Percentiles rank a stretch among this genome's conserved stretches.
Evolutionary conservation across 345 rosid species (phyloP).

Genomic region (Boechera retrofracta): DNA sequence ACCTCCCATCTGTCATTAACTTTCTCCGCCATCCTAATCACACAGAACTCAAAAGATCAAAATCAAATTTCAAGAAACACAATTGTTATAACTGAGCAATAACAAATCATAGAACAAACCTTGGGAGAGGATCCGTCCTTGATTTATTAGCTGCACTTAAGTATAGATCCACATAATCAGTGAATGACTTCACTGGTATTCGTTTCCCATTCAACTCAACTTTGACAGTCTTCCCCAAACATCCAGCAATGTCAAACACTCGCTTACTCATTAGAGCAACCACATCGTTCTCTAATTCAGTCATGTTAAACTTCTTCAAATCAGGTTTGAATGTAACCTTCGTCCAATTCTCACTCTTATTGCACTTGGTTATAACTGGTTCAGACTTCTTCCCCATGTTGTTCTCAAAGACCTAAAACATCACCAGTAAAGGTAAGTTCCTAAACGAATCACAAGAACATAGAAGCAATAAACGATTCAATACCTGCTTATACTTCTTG

Average conservation of each 20-base stretch:
- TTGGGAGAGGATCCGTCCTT: constrained; percentile 52
- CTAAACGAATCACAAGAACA: background rate
- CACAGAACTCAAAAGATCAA: constrained; percentile 15
- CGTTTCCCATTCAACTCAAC: constrained; percentile 83
- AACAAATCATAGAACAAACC: constrained; percentile 47
- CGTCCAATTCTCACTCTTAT: constrained; percentile 84
- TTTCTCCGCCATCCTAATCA: constrained; percentile 66
- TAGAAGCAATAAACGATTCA: background rate
- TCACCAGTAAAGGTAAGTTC: background rate
- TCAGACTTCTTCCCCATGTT: constrained; percentile 91
- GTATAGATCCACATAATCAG: constrained; percentile 79
- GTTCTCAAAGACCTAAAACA: constrained; percentile 71
- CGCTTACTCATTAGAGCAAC: constrained; percentile 92
- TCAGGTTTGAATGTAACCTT: constrained; percentile 91
- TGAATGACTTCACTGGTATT: constrained; percentile 76
- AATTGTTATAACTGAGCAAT: background rate
- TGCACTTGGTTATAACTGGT: constrained; percentile 75
- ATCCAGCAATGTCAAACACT: constrained; percentile 91
- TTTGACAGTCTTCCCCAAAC: constrained; percentile 90
- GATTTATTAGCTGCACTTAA: constrained; percentile 56
- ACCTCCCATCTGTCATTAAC: constrained; percentile 93
- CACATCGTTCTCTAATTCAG: constrained; percentile 82
- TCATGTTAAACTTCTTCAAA: constrained; percentile 78
- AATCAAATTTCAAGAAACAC: constrained; percentile 13
- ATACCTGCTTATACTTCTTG: constrained; percentile 90